These are phyloP conservation scores for Phytophthora multivora DNA, from an alignment of 352 stramenopile species.

Conservation along the genomic window DNA sequence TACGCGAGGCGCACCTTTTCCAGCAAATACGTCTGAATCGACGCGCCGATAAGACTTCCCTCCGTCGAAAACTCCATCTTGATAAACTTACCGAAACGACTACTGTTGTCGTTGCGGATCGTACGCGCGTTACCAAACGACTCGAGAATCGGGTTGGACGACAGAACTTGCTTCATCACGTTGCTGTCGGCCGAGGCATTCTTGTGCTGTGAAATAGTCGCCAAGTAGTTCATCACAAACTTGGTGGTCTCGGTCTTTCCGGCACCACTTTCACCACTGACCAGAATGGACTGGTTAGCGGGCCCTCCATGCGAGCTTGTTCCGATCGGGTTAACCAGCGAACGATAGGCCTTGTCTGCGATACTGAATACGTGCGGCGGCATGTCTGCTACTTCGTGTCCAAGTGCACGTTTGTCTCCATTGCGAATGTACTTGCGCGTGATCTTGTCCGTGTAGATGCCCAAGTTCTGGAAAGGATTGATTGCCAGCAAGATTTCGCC, in stretches of 20 bases:
- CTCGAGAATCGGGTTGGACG: constrained; percentile 98
- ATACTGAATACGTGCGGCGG: constrained; percentile 93
- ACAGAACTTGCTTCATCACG: constrained; percentile 94
- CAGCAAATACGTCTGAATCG: constrained; percentile 96
- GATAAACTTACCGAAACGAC: constrained; percentile 98
- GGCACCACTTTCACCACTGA: constrained; percentile 92
- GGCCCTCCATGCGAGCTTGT: constrained; percentile 32
- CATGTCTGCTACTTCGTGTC: constrained; percentile 73
- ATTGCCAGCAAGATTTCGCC: constrained; percentile 86
- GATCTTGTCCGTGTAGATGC: constrained; percentile 88
- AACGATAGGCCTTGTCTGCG: constrained; percentile 88
- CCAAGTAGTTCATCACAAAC: constrained; percentile 95
- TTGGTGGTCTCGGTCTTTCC: constrained; percentile 98
- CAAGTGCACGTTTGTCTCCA: constrained; percentile 72
- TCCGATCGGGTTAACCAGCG: constrained; percentile 66
- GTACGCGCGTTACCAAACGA: constrained; percentile 98
- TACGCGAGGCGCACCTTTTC: constrained; percentile 96
- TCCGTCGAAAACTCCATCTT: constrained; percentile 93
- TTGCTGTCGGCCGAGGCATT: constrained; percentile 55
- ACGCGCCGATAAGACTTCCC: constrained; percentile 86
- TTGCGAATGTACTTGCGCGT: constrained; percentile 89
- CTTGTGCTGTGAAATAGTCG: constrained; percentile 84
- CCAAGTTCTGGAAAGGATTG: constrained; percentile 89
- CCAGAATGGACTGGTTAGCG: constrained; percentile 92
- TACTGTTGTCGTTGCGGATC: constrained; percentile 97